phyloP scores from a whole-genome alignment of 2,329 filamentous ascomycete genomes.

The Fusarium penzigii region DNA sequence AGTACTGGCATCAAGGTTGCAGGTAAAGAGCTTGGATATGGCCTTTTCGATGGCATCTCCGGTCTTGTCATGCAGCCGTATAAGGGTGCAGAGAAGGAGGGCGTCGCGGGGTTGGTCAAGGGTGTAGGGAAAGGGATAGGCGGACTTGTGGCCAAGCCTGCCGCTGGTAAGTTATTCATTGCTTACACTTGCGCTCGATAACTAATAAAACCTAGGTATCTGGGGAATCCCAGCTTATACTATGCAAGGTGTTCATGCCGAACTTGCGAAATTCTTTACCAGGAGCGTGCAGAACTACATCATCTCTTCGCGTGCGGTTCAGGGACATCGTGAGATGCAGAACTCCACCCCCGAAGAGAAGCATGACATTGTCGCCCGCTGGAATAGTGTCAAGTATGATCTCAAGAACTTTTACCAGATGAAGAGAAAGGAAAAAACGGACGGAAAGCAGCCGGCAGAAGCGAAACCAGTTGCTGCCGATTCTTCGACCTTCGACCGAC shows the following conservation, averaged over 20 bases:
- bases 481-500: conserved; percentile 28
- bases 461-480: conserved; percentile 11
- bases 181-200: background rate
- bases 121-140: conserved; percentile 82
- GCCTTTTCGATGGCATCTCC: conserved; percentile 79
- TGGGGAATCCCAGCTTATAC: conserved; percentile 78
- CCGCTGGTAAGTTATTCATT: conserved; percentile 58
- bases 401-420: conserved; percentile 60
- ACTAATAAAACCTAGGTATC: conserved; percentile 43
- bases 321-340: conserved; percentile 69
- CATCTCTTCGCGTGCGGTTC: conserved; percentile 71
- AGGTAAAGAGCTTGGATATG: conserved; percentile 74
- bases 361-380: conserved; percentile 63
- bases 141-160: conserved; percentile 79
- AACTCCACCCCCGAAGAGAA: conserved; percentile 58
- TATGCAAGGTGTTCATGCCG: conserved; percentile 79
- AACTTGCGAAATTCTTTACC: conserved; percentile 70
- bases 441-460: conserved; percentile 34
- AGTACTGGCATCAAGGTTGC: conserved; percentile 76
- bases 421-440: conserved; percentile 48
- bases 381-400: conserved; percentile 62
- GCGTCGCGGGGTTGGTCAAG: conserved; percentile 66
- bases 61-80: conserved; percentile 79
- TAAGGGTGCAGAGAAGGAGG: conserved; percentile 54
- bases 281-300: conserved; percentile 78